Conservation (phyloP, 2,329 filamentous ascomycete genomes). For the Rhinocladiella similis region DNA sequence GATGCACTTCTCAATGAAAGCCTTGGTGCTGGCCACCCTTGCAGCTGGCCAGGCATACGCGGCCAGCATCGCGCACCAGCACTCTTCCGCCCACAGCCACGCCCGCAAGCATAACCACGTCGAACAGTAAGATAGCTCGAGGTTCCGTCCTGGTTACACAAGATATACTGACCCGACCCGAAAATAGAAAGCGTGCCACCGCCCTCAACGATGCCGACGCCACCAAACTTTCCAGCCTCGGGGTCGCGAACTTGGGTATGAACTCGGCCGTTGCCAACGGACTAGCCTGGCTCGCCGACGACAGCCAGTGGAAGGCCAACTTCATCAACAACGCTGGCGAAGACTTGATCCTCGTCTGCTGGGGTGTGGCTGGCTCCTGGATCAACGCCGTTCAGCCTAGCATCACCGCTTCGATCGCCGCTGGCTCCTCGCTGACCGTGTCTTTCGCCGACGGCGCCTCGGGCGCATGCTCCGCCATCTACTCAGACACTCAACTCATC, state of each 20-base stretch:
- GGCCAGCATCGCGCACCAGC: conserved; percentile 18
- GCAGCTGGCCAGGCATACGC: conserved; percentile 26
- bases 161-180: conserved; percentile 12
- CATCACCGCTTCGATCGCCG: conserved; percentile 26
- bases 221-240: conserved; percentile 20
- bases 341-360: conserved; percentile 28
- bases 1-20: conserved; percentile 28
- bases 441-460: conserved; percentile 27
- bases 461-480: conserved; percentile 27
- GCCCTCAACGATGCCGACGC: conserved; percentile 20
- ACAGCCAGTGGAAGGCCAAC: conserved; percentile 27
- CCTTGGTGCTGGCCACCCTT: conserved; percentile 31
- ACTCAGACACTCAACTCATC: conserved; percentile 24
- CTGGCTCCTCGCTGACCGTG: conserved; percentile 16
- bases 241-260: conserved; percentile 20
- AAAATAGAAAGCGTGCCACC: conserved; percentile 23
- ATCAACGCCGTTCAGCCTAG: conserved; percentile 28
- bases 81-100: conserved; percentile 22
- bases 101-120: conserved; percentile 23
- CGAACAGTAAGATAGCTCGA: conserved; percentile 10
- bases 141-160: conserved; percentile 3
- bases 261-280: conserved; percentile 22
- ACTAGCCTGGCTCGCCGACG: conserved; percentile 24
- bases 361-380: conserved; percentile 29
- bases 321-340: conserved; percentile 28